Evolutionary conservation across 1,139 yeast species (phyloP).

Genomic region (Taiozyma sp.): DNA sequence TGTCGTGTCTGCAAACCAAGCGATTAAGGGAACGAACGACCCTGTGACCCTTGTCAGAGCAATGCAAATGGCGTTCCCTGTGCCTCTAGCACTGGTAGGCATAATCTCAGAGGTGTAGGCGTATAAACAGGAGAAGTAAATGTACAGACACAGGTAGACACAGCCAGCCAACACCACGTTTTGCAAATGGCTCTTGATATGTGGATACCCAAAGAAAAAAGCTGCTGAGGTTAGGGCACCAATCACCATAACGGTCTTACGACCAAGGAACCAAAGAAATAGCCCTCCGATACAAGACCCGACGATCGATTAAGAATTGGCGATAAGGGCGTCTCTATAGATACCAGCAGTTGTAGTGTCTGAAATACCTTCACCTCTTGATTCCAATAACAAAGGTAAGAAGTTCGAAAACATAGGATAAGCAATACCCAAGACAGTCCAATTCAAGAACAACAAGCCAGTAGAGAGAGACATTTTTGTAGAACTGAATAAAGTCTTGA

Average conservation of each 20-base stretch:
- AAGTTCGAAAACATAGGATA: conserved; percentile 40
- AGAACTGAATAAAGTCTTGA: conserved; percentile 30
- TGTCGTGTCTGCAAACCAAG: conserved; percentile 39
- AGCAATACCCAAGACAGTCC: conserved; percentile 40
- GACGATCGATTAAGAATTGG: conserved; percentile 44
- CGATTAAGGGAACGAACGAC: conserved; percentile 43
- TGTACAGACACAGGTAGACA: conserved; percentile 43
- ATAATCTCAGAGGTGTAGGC: conserved; percentile 51
- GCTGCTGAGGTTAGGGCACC: conserved; percentile 51
- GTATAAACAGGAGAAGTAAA: conserved; percentile 45
- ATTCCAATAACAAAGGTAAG: conserved; percentile 36
- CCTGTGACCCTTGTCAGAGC: conserved; percentile 39
- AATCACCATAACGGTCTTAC: conserved; percentile 49
- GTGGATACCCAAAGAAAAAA: conserved; percentile 51
- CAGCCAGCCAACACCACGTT: conserved; percentile 49
- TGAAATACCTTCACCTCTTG: conserved; percentile 34
- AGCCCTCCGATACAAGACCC: conserved; percentile 53
- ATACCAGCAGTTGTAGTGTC: conserved; percentile 30
- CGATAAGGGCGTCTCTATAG: conserved; percentile 48
- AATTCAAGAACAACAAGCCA: conserved; percentile 31
- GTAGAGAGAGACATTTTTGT: conserved; percentile 31
- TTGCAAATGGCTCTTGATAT: conserved; percentile 42
- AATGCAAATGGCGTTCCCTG: conserved; percentile 44
- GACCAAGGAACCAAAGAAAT: conserved; percentile 41
- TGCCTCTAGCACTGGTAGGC: conserved; percentile 47